Conservation (phyloP, 2,329 filamentous ascomycete genomes). For the Talaromyces sp. region DNA sequence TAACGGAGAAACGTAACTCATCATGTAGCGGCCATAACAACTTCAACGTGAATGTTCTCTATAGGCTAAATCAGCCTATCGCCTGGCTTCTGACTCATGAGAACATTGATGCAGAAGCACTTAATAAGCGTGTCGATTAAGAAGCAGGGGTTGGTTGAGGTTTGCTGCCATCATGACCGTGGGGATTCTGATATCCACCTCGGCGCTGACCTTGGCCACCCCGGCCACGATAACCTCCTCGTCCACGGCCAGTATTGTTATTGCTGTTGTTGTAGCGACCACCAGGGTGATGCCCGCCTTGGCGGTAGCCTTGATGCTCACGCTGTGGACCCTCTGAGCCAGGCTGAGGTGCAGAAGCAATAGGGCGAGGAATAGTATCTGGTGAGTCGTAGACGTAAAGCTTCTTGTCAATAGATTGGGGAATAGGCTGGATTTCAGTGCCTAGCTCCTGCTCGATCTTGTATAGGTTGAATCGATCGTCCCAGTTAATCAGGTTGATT, state of each 20-base stretch:
- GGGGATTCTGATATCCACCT: constrained; percentile 28
- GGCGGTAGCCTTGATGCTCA: constrained; percentile 33
- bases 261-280: constrained; percentile 35
- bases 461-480: constrained; percentile 97
- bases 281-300: constrained; percentile 33
- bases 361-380: constrained; percentile 86
- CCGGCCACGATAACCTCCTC: constrained; percentile 43
- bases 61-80: not conserved
- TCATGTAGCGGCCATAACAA: constrained; percentile 16
- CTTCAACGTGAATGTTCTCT: constrained; percentile 13
- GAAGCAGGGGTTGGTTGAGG: constrained; percentile 31
- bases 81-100: not conserved
- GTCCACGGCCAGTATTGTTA: constrained; percentile 34
- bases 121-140: constrained; percentile 18
- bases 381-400: constrained; percentile 98
- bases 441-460: constrained; percentile 97
- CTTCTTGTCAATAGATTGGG: constrained; percentile 89
- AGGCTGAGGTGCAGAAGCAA: constrained; percentile 50
- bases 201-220: constrained; percentile 41
- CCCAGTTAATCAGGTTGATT: constrained; percentile 99
- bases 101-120: constrained; percentile 2
- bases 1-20: constrained; percentile 16
- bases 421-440: constrained; percentile 97
- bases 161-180: constrained; percentile 29
- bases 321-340: constrained; percentile 24